phyloP scores from a whole-genome alignment of 805 yeast species.

The Teunomyces gatunensis region DNA sequence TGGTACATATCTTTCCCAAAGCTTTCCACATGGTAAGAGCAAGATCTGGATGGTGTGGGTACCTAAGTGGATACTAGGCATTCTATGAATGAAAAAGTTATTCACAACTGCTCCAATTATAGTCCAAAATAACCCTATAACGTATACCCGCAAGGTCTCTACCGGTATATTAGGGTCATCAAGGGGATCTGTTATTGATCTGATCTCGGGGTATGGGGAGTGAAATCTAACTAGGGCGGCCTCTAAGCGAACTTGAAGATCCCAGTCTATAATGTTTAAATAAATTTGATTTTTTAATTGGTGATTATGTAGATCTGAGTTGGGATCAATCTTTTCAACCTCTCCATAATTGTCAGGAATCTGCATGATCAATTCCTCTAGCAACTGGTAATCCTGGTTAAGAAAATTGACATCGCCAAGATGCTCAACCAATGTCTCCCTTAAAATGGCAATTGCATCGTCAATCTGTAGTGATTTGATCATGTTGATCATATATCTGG shows the following conservation, averaged over 20 bases:
- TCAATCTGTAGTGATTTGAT: conserved; percentile 20
- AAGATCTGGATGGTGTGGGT: conserved; percentile 41
- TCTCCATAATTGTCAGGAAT: conserved; percentile 16
- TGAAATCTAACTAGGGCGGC: conserved; percentile 43
- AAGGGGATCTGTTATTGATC: conserved; percentile 59
- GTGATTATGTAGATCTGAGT: not conserved
- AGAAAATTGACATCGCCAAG: conserved; percentile 34
- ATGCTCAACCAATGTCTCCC: conserved; percentile 36
- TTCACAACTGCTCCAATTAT: conserved; percentile 54
- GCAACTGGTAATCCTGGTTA: conserved; percentile 30
- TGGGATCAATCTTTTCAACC: not conserved
- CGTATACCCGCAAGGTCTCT: conserved; percentile 57
- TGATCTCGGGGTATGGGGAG: conserved; percentile 65
- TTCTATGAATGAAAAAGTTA: conserved; percentile 55
- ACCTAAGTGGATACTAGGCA: conserved; percentile 41
- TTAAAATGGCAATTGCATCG: conserved; percentile 29
- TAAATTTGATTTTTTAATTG: conserved; percentile 10
- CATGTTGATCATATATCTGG: conserved; percentile 27
- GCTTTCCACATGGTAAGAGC: conserved; percentile 37
- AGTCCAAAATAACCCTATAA: conserved; percentile 50
- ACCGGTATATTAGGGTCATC: conserved; percentile 51
- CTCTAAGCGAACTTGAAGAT: conserved; percentile 35
- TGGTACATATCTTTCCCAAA: conserved; percentile 37
- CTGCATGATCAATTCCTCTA: conserved; percentile 24
- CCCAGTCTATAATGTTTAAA: conserved; percentile 21